phyloP scores from a whole-genome alignment of 257 asterid genomes.

The Solanum okadae region DNA sequence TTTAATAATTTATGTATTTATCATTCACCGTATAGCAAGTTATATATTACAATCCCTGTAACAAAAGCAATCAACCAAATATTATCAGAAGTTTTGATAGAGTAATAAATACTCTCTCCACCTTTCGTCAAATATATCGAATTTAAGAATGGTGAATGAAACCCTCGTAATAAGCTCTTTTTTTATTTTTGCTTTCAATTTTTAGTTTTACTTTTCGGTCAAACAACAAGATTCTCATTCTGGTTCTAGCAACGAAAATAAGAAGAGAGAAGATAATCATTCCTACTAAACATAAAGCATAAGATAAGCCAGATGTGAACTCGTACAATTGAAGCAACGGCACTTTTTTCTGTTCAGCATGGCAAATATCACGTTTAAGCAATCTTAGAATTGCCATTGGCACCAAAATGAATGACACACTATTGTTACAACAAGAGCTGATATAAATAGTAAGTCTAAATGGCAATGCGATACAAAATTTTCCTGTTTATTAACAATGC shows the following conservation, averaged over 20 bases:
- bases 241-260: neutral
- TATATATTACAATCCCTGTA: neutral
- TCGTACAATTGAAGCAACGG: neutral
- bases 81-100: neutral
- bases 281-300: neutral
- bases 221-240: neutral
- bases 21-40: neutral
- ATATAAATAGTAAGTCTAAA: neutral
- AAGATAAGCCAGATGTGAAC: neutral
- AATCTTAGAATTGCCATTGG: neutral
- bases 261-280: neutral
- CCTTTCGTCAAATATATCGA: too few relatives aligned
- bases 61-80: neutral
- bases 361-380: neutral
- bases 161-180: neutral
- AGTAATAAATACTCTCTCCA: neutral
- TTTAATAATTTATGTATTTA: too few relatives aligned
- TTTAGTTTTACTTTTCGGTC: neutral
- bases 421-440: neutral
- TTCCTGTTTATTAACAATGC: neutral
- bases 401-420: neutral
- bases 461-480: neutral
- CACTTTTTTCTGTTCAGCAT: neutral
- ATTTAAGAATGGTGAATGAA: too few relatives aligned
- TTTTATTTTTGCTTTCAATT: neutral